These are phyloP conservation scores for Xylaria multiplex DNA, from an alignment of 2,329 filamentous ascomycete species.

Conservation along the genomic window DNA sequence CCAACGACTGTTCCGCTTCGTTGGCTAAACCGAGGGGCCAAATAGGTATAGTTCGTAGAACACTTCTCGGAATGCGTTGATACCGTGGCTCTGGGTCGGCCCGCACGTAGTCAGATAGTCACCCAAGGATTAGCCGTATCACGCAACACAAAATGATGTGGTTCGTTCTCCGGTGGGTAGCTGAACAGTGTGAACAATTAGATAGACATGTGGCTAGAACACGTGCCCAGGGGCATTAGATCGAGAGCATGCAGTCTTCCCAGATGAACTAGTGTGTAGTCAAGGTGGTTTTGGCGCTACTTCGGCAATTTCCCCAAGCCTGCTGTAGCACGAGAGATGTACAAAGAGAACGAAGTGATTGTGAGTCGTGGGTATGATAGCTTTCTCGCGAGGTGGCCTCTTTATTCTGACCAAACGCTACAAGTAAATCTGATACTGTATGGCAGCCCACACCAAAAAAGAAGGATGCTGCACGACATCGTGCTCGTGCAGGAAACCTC, in stretches of 20 bases:
- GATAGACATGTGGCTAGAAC: constrained; percentile 1
- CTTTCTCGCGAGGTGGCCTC: constrained; percentile 1
- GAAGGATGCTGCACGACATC: constrained; percentile 5
- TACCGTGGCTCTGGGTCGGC: constrained; percentile 37
- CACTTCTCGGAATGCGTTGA: constrained; percentile 23
- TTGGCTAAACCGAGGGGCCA: constrained; percentile 2
- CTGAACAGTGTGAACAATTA: constrained; percentile 18
- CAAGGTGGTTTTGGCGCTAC: constrained; percentile 12
- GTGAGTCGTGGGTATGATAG: constrained; percentile 3
- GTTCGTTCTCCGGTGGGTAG: constrained; percentile 25
- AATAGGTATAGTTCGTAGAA: constrained; percentile 13
- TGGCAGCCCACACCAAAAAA: not conserved
- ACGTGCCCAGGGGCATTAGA: constrained; percentile 8
- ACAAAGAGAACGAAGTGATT: constrained; percentile 8
- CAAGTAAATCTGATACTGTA: constrained; percentile 6
- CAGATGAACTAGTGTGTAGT: not conserved
- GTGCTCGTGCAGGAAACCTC: constrained; percentile 10
- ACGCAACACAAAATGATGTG: constrained; percentile 21
- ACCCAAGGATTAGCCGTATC: constrained; percentile 30
- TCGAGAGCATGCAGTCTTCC: constrained; percentile 2
- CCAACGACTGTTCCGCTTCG: constrained; percentile 10
- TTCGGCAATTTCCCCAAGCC: constrained; percentile 24
- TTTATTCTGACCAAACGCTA: constrained; percentile 9
- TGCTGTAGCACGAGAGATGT: not conserved
- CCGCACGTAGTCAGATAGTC: constrained; percentile 29